phyloP scores from a whole-genome alignment of 73 alveolate genomes.

The Paramecium biaurelia region DNA sequence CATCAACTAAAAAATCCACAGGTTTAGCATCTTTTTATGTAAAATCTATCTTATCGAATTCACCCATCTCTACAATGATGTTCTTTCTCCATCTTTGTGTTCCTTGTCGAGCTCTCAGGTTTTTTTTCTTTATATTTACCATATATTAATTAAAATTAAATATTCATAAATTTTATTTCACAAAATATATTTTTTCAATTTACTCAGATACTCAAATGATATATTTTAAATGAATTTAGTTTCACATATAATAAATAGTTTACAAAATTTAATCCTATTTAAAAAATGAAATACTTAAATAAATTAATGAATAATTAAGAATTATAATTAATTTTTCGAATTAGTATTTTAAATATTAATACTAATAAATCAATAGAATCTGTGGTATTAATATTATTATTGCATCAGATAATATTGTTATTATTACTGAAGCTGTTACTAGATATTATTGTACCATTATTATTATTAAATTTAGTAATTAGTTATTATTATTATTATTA shows the following conservation, averaged over 20 bases:
- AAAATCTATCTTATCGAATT: background rate
- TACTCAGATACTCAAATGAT: background rate
- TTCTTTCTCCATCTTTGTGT: constrained; percentile 37
- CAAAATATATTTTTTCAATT: background rate
- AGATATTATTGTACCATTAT: background rate
- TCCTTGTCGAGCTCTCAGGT: constrained; percentile 15
- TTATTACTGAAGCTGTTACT: background rate
- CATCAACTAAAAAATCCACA: constrained; percentile 27
- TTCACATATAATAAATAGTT: too few species aligned
- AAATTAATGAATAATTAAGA: background rate
- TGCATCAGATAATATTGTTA: background rate
- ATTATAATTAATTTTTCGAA: background rate
- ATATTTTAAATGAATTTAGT: background rate
- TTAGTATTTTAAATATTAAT: background rate
- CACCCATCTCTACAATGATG: background rate
- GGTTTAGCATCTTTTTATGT: background rate
- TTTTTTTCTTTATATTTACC: constrained; percentile 24
- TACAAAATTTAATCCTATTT: background rate
- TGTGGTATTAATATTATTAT: background rate
- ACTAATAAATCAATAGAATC: background rate
- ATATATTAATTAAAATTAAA: background rate
- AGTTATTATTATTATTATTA: background rate
- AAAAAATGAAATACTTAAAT: background rate
- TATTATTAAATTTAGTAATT: background rate
- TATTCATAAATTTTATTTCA: background rate